A percentile compares a stretch with the other conserved stretches of the same genome.
Evolutionary conservation across 2,329 filamentous ascomycete species (phyloP).

Genomic region (Verticillium klebahnii): DNA sequence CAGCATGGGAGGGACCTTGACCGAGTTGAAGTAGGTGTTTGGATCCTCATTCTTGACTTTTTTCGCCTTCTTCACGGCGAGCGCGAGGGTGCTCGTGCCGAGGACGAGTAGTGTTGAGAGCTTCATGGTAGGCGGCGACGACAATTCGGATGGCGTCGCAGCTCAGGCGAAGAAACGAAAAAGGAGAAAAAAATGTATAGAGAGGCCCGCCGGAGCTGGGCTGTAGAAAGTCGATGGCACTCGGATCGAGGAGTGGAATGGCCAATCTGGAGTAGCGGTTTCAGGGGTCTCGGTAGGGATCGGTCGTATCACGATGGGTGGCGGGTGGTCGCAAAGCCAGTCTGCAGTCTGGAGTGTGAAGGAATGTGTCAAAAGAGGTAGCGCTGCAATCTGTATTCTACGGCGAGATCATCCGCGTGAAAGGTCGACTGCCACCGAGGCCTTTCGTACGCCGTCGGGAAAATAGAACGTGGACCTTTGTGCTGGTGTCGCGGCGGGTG

Average conservation of each 20-base stretch:
- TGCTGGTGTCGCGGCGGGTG: neutral
- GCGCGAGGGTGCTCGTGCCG: slow-evolving; percentile 36
- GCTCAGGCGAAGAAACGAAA: neutral
- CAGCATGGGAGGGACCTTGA: slow-evolving; percentile 60
- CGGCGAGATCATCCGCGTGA: neutral
- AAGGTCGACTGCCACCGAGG: neutral
- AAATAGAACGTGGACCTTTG: neutral
- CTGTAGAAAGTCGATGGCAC: neutral
- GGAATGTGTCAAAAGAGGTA: neutral
- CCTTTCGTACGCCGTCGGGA: neutral
- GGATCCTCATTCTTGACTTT: slow-evolving; percentile 26
- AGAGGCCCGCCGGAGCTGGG: neutral
- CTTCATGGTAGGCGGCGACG: slow-evolving; percentile 32
- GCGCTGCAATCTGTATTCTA: neutral
- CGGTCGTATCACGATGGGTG: neutral
- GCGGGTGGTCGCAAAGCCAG: neutral
- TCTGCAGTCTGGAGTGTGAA: neutral
- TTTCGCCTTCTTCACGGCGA: slow-evolving; percentile 31
- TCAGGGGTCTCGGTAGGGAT: neutral
- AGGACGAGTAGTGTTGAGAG: slow-evolving; percentile 41
- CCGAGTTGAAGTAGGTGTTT: slow-evolving; percentile 60
- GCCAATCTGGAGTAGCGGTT: neutral
- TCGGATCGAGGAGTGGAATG: neutral
- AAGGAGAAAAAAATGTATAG: neutral
- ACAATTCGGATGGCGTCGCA: neutral